Percentiles rank a stretch among this genome's conserved stretches.
Conservation (phyloP, 306 rosid genomes). For the Boehmeria nivea region DNA sequence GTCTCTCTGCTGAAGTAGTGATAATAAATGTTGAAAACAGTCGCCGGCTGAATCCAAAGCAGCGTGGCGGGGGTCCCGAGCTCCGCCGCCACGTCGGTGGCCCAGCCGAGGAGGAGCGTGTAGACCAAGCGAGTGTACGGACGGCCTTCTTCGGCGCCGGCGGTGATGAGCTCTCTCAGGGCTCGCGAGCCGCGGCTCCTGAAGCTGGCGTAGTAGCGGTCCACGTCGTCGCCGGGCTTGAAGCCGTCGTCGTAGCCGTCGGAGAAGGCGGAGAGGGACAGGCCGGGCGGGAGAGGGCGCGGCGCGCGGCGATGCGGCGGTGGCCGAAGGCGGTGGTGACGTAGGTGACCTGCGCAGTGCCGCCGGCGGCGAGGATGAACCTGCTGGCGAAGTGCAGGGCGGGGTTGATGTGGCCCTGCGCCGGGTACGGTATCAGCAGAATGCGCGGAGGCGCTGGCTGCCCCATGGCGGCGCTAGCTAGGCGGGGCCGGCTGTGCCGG, state of each 20-base stretch:
- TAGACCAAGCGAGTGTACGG: slow-evolving; percentile 5
- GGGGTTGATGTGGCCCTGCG: slow-evolving; percentile 31
- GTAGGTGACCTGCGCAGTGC: slow-evolving; percentile 17
- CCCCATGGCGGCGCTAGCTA: too few species aligned
- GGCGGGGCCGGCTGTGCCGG: too few species aligned
- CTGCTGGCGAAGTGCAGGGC: slow-evolving; percentile 25
- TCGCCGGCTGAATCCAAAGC: slow-evolving; percentile 19
- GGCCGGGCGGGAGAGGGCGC: not conserved
- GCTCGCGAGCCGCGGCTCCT: not conserved
- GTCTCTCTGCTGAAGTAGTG: slow-evolving; percentile 21
- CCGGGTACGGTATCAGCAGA: slow-evolving; percentile 7
- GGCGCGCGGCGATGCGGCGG: slow-evolving; percentile 13
- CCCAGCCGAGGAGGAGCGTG: not conserved
- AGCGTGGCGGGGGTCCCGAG: not conserved
- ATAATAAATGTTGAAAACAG: slow-evolving; percentile 27
- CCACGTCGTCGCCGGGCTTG: not conserved
- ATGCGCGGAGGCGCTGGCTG: not conserved
- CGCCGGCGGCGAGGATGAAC: slow-evolving; percentile 12
- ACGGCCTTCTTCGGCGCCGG: not conserved
- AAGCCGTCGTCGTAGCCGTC: slow-evolving; percentile 2
- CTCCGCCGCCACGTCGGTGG: not conserved
- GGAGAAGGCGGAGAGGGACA: not conserved
- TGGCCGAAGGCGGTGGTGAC: slow-evolving; percentile 3
- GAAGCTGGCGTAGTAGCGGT: not conserved
- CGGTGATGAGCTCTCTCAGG: not conserved